Conservation (phyloP, 176 grass and related monocot genomes). For the Musa itinerans region DNA sequence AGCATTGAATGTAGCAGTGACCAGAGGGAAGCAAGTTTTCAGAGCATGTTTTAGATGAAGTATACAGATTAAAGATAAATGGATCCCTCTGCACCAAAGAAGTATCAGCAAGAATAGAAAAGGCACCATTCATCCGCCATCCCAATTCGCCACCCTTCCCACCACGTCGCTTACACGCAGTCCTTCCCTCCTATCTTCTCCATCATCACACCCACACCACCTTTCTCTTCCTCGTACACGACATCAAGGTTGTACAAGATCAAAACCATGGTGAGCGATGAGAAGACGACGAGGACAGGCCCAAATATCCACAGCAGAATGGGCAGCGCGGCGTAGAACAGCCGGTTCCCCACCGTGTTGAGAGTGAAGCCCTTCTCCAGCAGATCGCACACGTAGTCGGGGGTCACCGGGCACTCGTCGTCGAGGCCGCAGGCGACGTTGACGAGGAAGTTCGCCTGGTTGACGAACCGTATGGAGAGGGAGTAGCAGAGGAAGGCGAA, state of each 20-base stretch:
- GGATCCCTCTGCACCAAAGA: too few relatives aligned
- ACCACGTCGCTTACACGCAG: not conserved
- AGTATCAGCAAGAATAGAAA: too few relatives aligned
- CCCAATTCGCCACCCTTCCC: not conserved
- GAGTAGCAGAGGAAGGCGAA: constrained; percentile 69
- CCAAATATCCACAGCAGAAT: constrained; percentile 78
- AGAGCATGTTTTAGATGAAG: too few relatives aligned
- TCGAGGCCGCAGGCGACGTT: constrained; percentile 22
- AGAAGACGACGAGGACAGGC: constrained; percentile 45
- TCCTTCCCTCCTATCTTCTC: not conserved
- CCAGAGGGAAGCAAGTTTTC: too few relatives aligned
- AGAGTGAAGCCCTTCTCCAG: constrained; percentile 52
- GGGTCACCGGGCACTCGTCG: constrained; percentile 15
- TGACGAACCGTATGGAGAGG: constrained; percentile 62
- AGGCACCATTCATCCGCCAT: too few relatives aligned
- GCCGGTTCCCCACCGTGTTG: constrained; percentile 53
- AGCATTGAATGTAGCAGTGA: too few relatives aligned
- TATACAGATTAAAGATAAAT: too few relatives aligned
- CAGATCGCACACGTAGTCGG: constrained; percentile 35
- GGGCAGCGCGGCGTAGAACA: constrained; percentile 54
- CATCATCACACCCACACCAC: not conserved
- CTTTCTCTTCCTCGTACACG: constrained; percentile 17
- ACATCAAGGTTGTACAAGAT: constrained; percentile 55
- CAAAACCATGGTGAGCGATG: constrained; percentile 34
- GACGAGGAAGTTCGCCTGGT: constrained; percentile 63